Base-by-base conservation (phyloP, 306 rosid genomes). In the Alnus glutinosa region DNA sequence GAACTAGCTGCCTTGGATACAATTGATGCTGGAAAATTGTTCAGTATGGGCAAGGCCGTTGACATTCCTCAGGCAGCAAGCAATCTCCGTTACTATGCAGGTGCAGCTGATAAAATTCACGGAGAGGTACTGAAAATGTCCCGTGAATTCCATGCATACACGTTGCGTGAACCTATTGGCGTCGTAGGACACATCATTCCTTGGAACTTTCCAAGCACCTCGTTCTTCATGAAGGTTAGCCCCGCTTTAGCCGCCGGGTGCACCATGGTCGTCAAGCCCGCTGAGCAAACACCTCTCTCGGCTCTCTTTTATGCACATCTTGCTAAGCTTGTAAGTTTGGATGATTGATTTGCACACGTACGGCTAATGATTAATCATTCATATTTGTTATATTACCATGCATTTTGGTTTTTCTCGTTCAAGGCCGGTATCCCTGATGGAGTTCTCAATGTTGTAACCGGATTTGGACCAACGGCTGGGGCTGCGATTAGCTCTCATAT, bases 391-490 rank as follows among this genome's bases (percentile, higher is more conserved):
- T 51, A 50, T 74, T 8, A 55, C 37, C 28, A 23, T 23, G 28
- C 39, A 54, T 13, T 23, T 75, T 42, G 9, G 0, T 15, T 73
- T 69, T 58, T 52, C 2, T 1, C 34, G 4, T 10, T 19, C 69
- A 63, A 94, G 98, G 98, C 98, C 70, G 98, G 97, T 11, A 85
- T 94, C 66, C 98, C 98, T 1, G 90, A 90, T 76, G 98, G 98
- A 62, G 98, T 94, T 30, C 87, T 94, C 11, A 94, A 94, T 84
- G 91, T 94, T 5, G 83, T 94, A 12, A 88, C 97, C 0, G 98
- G 98, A 59, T 90, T 87, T 55, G 98, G 97, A 19, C 15, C 81
- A 32, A 92, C 90, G 1, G 98, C 97, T 19, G 98, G 98, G 9
- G 93, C 94, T 39, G 94, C 94, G 71, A 61, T 94, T 48, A 74